Evolutionary conservation across 441 rosid species (phyloP), one percentile per base, ranked within the genome.

Genomic region (Erodium moschatum): DNA sequence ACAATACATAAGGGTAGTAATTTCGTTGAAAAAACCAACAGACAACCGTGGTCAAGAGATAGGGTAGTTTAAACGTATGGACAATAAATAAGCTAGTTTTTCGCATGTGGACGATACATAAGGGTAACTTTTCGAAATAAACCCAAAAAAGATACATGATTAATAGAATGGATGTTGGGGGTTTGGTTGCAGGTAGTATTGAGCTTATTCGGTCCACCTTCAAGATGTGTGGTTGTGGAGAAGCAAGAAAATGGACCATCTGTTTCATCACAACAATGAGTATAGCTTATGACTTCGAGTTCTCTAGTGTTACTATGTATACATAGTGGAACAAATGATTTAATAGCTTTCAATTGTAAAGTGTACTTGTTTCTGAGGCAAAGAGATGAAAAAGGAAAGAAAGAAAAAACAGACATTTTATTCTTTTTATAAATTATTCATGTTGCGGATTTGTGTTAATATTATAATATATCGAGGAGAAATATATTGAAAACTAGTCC

Each of bases 161-260:
- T 50, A 13, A 13, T 3, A 4, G 58, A 7, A 50, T 3, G 38
- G 4, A 33, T 33, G 38, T 33, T 33, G 54, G 16, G 48, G 61
- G 6, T 29, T 16, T 42, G 20, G 68, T 71, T 77, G 72, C 84
- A 94, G 99, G 99, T 94, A 67, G 82, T 91, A 48, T 78, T 94
- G 87, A 88, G 97, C 85, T 68, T 94, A 78, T 81, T 89, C 74
- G 99, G 99, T 68, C 97, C 99, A n/a, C 86, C 97, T 27, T 85
- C 96, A 5, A 94, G 96, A 82, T 80, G 85, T 69, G 80, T 76
- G 65, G 71, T 82, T 35, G 76, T 75, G 2, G 96, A 86, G 77
- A 87, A 80, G 67, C 84, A 85, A 80, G 95, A 86, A 69, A 83
- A 78, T 70, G 81, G 83, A 68, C 93, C 89, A 42, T 80, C 95